Evolutionary conservation across 495 filamentous ascomycete species (phyloP), one percentile per base, ranked within the genome.

Genomic region (Penicillium maclennaniae): DNA sequence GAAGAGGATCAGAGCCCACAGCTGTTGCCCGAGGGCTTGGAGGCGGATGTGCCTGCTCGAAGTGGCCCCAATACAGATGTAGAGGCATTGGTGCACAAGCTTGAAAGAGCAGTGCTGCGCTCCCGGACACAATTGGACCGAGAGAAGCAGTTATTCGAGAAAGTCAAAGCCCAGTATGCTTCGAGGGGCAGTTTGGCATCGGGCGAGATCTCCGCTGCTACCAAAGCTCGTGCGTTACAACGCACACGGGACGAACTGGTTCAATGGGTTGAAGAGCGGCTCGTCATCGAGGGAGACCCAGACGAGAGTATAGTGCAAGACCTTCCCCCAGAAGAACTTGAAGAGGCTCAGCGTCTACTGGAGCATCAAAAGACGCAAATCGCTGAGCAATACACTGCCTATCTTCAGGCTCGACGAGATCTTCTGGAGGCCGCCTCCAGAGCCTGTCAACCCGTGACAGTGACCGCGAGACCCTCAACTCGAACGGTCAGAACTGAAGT

Each of bases 201-300:
- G 1, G 53, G 42, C 3, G 45, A 54, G 28, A 12, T 50, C 21
- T 12, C 59, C 5, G 65, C 73, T 3, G 76, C 74, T 34, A 50
- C 74, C 28, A 78, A 73, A 50, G 44, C 56, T 3, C 47, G 19
- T 15, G 84, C 83, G 14, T 60, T 83, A 47, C 71, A 74, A 47
- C 63, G 63, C n/a, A 83, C 83, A 3, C 74, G 87, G 21, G 78
- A 82, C 59, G 84, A 83, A 45, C 69, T 90, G 48, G 85, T 89
- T 37, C 75, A 77, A 56, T 90, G 87, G 86, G 85, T 90, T 20
- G 86, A 90, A 62, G 71, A 76, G 12, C 85, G 87, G 53, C 69
- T 90, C 7, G 71, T 75, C 26, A 80, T 74, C 47, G 81, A 80
- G 20, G 72, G 71, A n/a, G 72, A 63, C 44, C 58, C 49, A 1